Conservation (phyloP, 148 eudicot species). For the Drosera capensis region DNA sequence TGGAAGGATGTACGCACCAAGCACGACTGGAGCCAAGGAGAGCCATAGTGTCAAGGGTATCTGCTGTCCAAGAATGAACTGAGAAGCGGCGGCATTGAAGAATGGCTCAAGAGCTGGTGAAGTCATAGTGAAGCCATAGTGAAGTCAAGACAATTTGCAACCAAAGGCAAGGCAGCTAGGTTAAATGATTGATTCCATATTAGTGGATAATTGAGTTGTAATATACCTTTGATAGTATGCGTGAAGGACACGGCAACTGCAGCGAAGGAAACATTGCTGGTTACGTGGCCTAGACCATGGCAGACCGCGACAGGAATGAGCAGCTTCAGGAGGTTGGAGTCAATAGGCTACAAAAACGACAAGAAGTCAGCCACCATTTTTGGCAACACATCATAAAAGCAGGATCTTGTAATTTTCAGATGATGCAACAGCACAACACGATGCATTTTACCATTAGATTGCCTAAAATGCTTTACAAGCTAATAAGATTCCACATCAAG, state of each 20-base stretch:
- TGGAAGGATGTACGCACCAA: slow-evolving; percentile 36
- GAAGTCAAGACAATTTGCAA: slow-evolving; percentile 1
- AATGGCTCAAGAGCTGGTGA: slow-evolving; percentile 89
- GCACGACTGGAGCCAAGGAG: slow-evolving; percentile 84
- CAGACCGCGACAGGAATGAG: slow-evolving; percentile 90
- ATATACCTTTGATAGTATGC: slow-evolving; percentile 78
- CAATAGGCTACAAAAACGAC: slow-evolving; percentile 59
- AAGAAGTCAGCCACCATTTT: slow-evolving; percentile 7
- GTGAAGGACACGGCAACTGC: slow-evolving; percentile 99
- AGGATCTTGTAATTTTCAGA: too few relatives aligned
- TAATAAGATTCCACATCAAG: neutral
- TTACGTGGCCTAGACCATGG: slow-evolving; percentile 88
- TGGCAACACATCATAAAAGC: too few relatives aligned
- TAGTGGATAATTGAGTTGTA: neutral
- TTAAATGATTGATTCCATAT: neutral
- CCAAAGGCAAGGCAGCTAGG: neutral
- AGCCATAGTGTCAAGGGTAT: slow-evolving; percentile 80
- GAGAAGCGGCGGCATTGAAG: slow-evolving; percentile 99
- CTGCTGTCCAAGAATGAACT: slow-evolving; percentile 75
- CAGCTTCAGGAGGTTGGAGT: slow-evolving; percentile 62
- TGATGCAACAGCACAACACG: too few relatives aligned
- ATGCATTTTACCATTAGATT: neutral
- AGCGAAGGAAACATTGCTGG: slow-evolving; percentile 96
- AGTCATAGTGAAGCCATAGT: slow-evolving; percentile 4
- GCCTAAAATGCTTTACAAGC: neutral